phyloP scores from a whole-genome alignment of 805 yeast species.

The Citeromyces nyonsensis region DNA sequence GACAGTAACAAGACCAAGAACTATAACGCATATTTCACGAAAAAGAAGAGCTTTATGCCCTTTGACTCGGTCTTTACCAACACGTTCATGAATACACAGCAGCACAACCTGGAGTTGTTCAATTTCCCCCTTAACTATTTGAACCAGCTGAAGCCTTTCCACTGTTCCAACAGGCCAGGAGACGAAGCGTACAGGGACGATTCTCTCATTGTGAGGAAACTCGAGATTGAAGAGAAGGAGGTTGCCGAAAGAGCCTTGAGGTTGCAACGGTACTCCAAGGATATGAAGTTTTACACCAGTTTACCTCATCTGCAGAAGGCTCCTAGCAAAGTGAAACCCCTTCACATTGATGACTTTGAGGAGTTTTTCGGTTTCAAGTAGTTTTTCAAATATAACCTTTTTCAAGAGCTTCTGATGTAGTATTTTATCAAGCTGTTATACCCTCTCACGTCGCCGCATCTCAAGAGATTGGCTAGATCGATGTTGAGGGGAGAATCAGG shows the following conservation, averaged over 20 bases:
- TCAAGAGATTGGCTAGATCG: conserved; percentile 47
- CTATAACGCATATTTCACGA: conserved; percentile 14
- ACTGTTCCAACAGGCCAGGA: conserved; percentile 11
- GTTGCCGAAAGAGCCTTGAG: conserved; percentile 5
- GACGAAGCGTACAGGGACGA: conserved; percentile 16
- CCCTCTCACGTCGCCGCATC: conserved; percentile 28
- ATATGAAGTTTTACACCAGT: conserved; percentile 5
- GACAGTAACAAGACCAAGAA: conserved; percentile 5
- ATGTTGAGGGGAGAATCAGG: conserved; percentile 60
- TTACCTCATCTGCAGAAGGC: not conserved
- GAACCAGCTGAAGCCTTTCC: conserved; percentile 9
- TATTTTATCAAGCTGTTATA: conserved; percentile 24
- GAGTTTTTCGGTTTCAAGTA: conserved; percentile 16
- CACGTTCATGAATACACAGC: conserved; percentile 16
- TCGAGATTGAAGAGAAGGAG: conserved; percentile 13
- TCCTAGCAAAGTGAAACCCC: conserved; percentile 4
- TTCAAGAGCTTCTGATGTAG: conserved; percentile 9
- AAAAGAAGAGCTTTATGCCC: conserved; percentile 10
- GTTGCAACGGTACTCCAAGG: conserved; percentile 5
- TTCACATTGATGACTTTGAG: conserved; percentile 12
- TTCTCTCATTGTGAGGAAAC: conserved; percentile 13
- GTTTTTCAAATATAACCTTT: not conserved
- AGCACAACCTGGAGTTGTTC: conserved; percentile 15
- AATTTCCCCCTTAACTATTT: conserved; percentile 14
- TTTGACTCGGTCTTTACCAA: conserved; percentile 14